Conservation (phyloP, 1,139 yeast species). For the Ashbya aceris region DNA sequence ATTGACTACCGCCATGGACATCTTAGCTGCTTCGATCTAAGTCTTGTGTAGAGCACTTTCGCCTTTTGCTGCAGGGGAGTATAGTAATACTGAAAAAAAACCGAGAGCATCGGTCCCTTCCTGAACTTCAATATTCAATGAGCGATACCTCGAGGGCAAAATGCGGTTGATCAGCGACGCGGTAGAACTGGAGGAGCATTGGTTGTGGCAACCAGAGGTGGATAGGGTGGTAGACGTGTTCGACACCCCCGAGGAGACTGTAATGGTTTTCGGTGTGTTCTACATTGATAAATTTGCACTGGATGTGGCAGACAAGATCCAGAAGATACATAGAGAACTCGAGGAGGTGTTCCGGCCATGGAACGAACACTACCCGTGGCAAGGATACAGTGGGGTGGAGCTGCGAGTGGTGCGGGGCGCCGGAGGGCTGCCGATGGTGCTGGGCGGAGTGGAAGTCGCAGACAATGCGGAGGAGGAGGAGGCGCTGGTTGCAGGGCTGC, state of each 20-base stretch:
- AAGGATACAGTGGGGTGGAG: constrained; percentile 19
- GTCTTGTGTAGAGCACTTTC: no score
- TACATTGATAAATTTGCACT: constrained; percentile 16
- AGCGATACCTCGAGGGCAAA: background rate
- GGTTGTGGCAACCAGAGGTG: constrained; percentile 24
- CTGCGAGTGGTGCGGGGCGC: constrained; percentile 7
- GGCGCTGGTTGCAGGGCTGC: constrained; percentile 31
- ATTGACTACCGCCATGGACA: no score
- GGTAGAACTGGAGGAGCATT: constrained; percentile 9
- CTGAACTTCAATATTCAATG: background rate
- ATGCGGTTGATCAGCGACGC: constrained; percentile 5
- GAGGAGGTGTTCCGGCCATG: constrained; percentile 33
- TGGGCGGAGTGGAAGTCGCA: constrained; percentile 24
- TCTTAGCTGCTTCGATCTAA: no score
- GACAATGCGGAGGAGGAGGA: constrained; percentile 23
- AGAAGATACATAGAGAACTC: constrained; percentile 15
- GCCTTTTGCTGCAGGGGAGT: no score
- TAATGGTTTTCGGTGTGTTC: constrained; percentile 24
- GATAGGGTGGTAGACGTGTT: constrained; percentile 13
- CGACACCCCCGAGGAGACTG: constrained; percentile 16
- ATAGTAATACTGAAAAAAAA: no score
- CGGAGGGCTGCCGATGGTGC: constrained; percentile 12
- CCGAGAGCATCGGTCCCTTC: no score
- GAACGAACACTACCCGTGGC: constrained; percentile 38
- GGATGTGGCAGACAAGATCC: constrained; percentile 10